Base-by-base conservation (phyloP, 805 yeast species). In the Jamesozyma jinghongensis region DNA sequence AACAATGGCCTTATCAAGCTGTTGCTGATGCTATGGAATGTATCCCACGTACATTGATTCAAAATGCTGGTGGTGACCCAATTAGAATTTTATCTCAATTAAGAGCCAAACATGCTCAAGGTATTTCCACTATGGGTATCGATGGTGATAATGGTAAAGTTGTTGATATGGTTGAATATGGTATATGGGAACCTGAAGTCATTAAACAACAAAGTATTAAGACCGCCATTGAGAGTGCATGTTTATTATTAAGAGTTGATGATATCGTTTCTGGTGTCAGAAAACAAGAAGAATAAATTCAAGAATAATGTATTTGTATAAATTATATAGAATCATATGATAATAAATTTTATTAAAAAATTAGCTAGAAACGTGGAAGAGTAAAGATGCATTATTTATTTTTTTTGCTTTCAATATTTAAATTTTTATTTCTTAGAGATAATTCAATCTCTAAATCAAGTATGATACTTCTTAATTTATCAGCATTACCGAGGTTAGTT, bases 131-230 rank as follows among this genome's bases (percentile, higher is more conserved):
- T 0, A 83, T 70, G 64, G 99, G 99, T 59, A 78, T 92, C 44
- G 95, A 92, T 61, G 99, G 99, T 50, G 95, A 90, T 51, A 70
- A 73, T 44, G 98, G 98, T 50, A 86, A 84, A 66, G 75, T 92
- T 43, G 97, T 85, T 20, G 97, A 92, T 61, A 92, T 92, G 99
- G 77, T 82, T 49, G 81, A 77, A 22, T 90, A 87, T 63, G 98
- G 99, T 22, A 82, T 92, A 49, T 92, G 98, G 98, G 99, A 92
- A 69, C 99, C 99, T 16, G 97, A 90, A 68, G 97, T 85, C 37
- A 85, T 92, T 65, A 92, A 92, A 68, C 94, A 85, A 61, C 99
- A 92, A 69, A 81, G 94, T 49, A 81, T 90, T 51, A 92, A 92
- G 71, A 92, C 98, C n/a, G 95, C 95, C 28, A 84, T 92, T 49